Evolutionary conservation across 176 grass and related monocot species (phyloP).

Genomic region (Triticum turgidum): DNA sequence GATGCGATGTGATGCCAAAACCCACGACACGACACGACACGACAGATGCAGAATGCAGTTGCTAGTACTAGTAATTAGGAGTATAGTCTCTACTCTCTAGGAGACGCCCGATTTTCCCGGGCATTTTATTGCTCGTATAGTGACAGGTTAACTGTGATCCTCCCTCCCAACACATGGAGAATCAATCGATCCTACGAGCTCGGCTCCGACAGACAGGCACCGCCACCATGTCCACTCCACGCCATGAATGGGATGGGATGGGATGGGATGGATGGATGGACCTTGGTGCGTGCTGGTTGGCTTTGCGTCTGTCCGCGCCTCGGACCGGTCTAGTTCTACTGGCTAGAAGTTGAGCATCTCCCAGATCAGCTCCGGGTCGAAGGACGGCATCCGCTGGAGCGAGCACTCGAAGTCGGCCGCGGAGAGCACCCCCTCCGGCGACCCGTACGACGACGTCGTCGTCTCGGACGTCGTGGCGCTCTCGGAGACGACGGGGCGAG

Average conservation of each 20-base stretch:
- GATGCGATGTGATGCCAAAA: conserved; percentile 22
- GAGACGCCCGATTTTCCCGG: conserved; percentile 25
- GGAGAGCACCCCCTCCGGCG: conserved; percentile 26
- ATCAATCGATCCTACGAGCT: conserved; percentile 11
- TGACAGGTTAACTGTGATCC: conserved; percentile 28
- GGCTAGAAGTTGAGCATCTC: conserved; percentile 62
- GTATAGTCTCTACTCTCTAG: not conserved
- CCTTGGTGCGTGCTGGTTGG: not conserved
- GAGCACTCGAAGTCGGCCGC: conserved; percentile 44
- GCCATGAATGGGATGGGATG: not conserved
- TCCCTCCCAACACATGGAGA: not conserved
- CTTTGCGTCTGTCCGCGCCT: conserved; percentile 3
- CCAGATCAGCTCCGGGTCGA: conserved; percentile 89
- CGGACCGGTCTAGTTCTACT: not conserved
- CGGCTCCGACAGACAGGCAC: not conserved
- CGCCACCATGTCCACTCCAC: conserved; percentile 3
- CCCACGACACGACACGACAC: conserved; percentile 7
- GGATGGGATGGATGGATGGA: not conserved
- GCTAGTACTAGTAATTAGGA: not conserved
- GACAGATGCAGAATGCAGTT: not conserved
- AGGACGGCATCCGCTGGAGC: conserved; percentile 76
- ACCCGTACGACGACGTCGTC: conserved; percentile 31
- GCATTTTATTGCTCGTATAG: conserved; percentile 35
- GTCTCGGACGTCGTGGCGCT: conserved; percentile 24
- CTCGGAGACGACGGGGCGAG: conserved; percentile 13